These are phyloP conservation scores for Oryza rufipogon DNA, from an alignment of 176 grass and related monocot genomes.

Conservation along the genomic window DNA sequence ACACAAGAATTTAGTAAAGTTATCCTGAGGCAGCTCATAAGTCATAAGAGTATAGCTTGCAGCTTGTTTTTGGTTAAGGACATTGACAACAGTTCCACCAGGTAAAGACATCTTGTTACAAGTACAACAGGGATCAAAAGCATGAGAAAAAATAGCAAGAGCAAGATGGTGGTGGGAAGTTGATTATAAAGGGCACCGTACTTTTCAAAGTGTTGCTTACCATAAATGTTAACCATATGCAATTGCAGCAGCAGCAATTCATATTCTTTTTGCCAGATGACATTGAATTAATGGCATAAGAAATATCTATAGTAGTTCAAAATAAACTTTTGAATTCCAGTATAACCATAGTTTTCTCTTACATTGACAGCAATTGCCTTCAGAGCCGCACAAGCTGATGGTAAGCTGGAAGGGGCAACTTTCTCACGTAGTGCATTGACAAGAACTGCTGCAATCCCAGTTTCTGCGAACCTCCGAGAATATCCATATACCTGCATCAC, in stretches of 20 bases:
- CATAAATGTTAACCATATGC: background rate
- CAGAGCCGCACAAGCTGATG: conserved; percentile 87
- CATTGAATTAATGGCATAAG: background rate
- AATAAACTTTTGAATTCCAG: background rate
- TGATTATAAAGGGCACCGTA: background rate
- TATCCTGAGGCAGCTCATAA: conserved; percentile 18
- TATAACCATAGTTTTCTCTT: conserved; percentile 39
- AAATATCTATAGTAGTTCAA: background rate
- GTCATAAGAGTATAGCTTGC: background rate
- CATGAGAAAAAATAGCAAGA: conserved; percentile 19
- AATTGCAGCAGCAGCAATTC: background rate
- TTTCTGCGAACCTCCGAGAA: conserved; percentile 88
- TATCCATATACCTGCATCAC: conserved; percentile 84
- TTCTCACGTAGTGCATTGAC: conserved; percentile 63
- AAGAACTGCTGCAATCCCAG: conserved; percentile 79
- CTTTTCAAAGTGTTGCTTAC: background rate
- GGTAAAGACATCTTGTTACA: background rate
- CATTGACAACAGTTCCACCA: background rate
- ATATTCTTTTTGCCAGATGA: conserved; percentile 18
- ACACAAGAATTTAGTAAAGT: conserved; percentile 27
- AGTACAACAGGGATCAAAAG: background rate
- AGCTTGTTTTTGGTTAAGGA: conserved; percentile 20
- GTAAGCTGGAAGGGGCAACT: conserved; percentile 61
- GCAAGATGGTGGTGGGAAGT: conserved; percentile 2
- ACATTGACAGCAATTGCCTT: conserved; percentile 96